phyloP scores from a whole-genome alignment of 2,329 filamentous ascomycete genomes.

The Fusarium sp. region DNA sequence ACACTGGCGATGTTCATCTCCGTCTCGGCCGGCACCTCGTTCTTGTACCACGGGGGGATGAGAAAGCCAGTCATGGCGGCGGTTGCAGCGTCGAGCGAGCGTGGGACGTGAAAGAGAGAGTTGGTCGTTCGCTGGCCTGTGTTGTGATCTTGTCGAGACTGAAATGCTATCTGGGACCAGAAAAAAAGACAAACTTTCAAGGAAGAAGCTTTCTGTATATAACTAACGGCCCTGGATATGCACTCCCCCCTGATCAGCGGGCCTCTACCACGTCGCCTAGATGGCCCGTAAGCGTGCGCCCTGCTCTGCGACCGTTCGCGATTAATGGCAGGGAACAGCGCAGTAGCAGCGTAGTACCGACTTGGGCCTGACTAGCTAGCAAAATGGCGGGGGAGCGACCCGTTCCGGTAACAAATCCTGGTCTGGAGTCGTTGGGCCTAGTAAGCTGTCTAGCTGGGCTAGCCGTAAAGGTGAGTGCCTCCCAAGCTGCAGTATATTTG shows the following conservation, averaged over 20 bases:
- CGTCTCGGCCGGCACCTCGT: slow-evolving; percentile 8
- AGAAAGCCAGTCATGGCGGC: slow-evolving; percentile 33
- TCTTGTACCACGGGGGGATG: slow-evolving; percentile 30
- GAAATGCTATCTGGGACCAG: background rate
- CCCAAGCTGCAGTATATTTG: background rate
- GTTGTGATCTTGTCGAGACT: background rate
- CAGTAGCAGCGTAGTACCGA: background rate
- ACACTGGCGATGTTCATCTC: slow-evolving; percentile 37
- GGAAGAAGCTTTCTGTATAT: background rate
- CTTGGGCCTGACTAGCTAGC: background rate
- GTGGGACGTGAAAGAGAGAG: background rate
- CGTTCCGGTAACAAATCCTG: background rate
- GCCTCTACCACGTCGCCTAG: too few species aligned
- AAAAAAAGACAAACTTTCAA: background rate
- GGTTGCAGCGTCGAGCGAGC: background rate
- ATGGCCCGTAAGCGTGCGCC: too few species aligned
- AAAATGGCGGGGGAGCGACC: slow-evolving; percentile 5
- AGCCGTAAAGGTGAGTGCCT: background rate
- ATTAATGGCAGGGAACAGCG: background rate
- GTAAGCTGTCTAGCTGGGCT: background rate
- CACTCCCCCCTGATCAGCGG: slow-evolving; percentile 3
- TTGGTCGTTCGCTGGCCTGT: background rate
- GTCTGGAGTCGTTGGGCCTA: background rate
- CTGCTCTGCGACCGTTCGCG: background rate
- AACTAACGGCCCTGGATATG: background rate